Evolutionary conservation across 1,284 basidiomycete genomes (phyloP).

Genomic region (Sporisorium sorghi): DNA sequence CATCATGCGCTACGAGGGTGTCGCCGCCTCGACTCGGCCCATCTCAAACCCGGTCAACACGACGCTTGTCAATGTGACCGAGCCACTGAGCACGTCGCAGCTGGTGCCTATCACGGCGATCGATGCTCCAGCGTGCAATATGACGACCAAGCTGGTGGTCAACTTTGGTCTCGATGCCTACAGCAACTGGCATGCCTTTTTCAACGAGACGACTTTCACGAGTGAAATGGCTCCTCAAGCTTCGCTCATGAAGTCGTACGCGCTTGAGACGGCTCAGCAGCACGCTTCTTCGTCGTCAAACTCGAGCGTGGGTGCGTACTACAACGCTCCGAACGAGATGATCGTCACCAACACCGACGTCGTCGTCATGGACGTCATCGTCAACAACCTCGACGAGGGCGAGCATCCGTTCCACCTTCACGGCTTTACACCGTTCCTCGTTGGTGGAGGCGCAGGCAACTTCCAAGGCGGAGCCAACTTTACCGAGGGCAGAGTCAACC

Average conservation of each 20-base stretch:
- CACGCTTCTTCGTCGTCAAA: slow-evolving; percentile 24
- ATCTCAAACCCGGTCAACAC: slow-evolving; percentile 18
- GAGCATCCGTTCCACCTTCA: slow-evolving; percentile 72
- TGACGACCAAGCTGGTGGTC: slow-evolving; percentile 44
- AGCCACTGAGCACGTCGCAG: slow-evolving; percentile 32
- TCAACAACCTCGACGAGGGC: slow-evolving; percentile 70
- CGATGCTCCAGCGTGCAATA: slow-evolving; percentile 42
- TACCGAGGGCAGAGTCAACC: slow-evolving; percentile 28
- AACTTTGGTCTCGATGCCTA: slow-evolving; percentile 45
- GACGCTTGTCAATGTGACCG: slow-evolving; percentile 29
- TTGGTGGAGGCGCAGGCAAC: slow-evolving; percentile 67
- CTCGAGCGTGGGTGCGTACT: slow-evolving; percentile 34
- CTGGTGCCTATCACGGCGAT: slow-evolving; percentile 33
- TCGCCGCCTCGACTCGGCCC: slow-evolving; percentile 51
- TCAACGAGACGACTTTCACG: slow-evolving; percentile 54
- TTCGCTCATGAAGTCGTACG: slow-evolving; percentile 34
- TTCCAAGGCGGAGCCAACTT: slow-evolving; percentile 48
- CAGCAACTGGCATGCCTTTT: slow-evolving; percentile 48
- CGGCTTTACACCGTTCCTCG: slow-evolving; percentile 57
- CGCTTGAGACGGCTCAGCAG: slow-evolving; percentile 34
- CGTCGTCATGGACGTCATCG: slow-evolving; percentile 64
- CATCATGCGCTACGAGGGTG: slow-evolving; percentile 69
- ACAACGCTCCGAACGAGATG: slow-evolving; percentile 37
- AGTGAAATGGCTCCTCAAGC: slow-evolving; percentile 39
- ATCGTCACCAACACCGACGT: slow-evolving; percentile 47